Base-by-base conservation (phyloP, 441 rosid genomes). In the Erodium texanum region DNA sequence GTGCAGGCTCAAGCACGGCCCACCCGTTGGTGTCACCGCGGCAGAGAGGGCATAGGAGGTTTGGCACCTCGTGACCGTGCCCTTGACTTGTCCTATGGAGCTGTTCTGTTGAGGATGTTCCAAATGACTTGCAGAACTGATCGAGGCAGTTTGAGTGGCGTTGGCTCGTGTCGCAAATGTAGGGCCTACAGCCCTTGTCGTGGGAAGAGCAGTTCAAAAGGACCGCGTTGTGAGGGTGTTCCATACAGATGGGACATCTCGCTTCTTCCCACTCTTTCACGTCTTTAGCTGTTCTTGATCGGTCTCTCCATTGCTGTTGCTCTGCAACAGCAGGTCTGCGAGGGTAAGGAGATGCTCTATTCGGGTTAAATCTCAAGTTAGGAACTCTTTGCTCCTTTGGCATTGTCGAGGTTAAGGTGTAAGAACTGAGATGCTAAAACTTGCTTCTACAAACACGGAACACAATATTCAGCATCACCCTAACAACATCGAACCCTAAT, bases 201-300 rank as follows among this genome's bases (percentile, higher is more conserved):
- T 67, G 79, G 24, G 87, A 81, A 24, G 89, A 73, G 65, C 92
- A 87, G 23, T 70, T 78, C 68, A 87, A 72, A 52, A 85, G 85
- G 24, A 87, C 89, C 0, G 85, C 87, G 67, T 82, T 87, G 77
- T 87, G 92, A 0, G 92, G 92, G 15, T 85, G 87, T 71, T 87
- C 92, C 84, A 87, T 80, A 67, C 92, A 87, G 73, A 87, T 75
- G 1, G 88, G 85, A 71, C 92, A 87, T 76, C 78, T 74, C 3
- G 77, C 77, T 58, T 81, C 87, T 68, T 85, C 89, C 89, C 88
- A 87, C 71, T 83, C 86, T 62, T 76, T 78, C 19, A 67, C 71
- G 70, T 75, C 74, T 52, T 56, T 74, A n/a, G n/a, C n/a, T n/a
- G n/a, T n/a, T n/a, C n/a, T n/a, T n/a, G n/a, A n/a, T 71, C 16